Evolutionary conservation across 2,329 filamentous ascomycete species (phyloP).

Genomic region (Hymenoscyphus albidus): DNA sequence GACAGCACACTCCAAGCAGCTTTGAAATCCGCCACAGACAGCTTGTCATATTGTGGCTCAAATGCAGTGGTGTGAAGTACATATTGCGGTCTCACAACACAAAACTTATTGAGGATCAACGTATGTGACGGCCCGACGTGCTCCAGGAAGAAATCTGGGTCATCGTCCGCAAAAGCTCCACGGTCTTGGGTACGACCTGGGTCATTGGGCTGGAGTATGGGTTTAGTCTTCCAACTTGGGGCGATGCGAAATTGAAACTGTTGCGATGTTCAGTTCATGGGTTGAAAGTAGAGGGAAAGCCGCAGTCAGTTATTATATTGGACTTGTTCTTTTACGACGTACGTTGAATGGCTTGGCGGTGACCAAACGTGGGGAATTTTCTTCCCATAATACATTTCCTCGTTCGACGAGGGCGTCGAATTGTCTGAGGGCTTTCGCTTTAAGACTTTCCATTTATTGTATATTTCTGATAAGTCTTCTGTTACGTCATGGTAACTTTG

Average conservation of each 20-base stretch:
- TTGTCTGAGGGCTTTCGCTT: conserved; percentile 1
- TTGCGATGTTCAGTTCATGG: neutral
- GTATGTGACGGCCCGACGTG: conserved; percentile 32
- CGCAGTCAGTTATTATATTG: too few species aligned
- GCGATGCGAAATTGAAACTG: conserved; percentile 34
- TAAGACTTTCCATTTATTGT: neutral
- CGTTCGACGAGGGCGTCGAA: conserved; percentile 4
- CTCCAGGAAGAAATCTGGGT: conserved; percentile 34
- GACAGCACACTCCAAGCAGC: conserved; percentile 38
- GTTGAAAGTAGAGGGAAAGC: neutral
- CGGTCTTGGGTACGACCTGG: conserved; percentile 26
- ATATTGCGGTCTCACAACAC: conserved; percentile 36
- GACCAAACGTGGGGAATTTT: neutral
- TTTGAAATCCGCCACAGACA: conserved; percentile 37
- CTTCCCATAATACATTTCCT: neutral
- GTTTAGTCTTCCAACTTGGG: conserved; percentile 19
- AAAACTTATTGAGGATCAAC: conserved; percentile 39
- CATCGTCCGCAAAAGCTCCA: conserved; percentile 31
- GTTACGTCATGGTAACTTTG: neutral
- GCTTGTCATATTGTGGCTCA: conserved; percentile 37
- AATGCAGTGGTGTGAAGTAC: conserved; percentile 40
- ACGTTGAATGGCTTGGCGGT: neutral
- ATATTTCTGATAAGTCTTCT: neutral
- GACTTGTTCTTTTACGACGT: neutral
- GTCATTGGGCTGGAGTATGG: conserved; percentile 28